Base-by-base conservation (phyloP, 441 rosid genomes). In the Pelargonium citronellum region DNA sequence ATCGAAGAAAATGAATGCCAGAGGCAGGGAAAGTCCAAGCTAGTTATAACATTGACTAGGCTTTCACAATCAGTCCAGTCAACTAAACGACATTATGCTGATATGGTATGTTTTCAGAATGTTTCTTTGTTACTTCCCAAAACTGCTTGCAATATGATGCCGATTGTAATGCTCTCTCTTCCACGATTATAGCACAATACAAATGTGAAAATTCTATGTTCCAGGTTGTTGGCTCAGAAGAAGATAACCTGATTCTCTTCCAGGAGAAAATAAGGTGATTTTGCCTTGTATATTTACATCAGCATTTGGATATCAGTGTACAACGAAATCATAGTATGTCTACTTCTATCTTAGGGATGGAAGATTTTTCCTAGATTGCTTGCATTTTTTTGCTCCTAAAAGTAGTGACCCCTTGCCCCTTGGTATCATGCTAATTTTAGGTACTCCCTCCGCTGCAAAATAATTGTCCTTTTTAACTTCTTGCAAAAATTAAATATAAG, bases 241-340 rank as follows among this genome's bases (percentile, higher is more conserved):
- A 95, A 82, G 95, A 95, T 73, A 90, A 90, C 70, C 71, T 75
- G 70, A 89, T 95, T 70, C 90, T 86, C 75, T 90, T 87, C 76
- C 97, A 90, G 74, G 96, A 92, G 85, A 95, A 87, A 79, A 92
- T 95, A 84, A 92, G 99, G 99, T 95, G 74, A 77, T 67, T 66
- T 44, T 64, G 53, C 22, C 71, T 51, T 63, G 9, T 77, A 73
- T 62, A 13, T 60, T 76, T 66, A 47, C 27, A 34, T 72, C 71
- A 11, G 13, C 47, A 20, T 44, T 27, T 64, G 20, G 44, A 67
- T 66, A 58, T 58, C 10, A 22, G 37, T 61, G 64, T 61, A 12
- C 64, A 61, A 61, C 24, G 64, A 61, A 43, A 53, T 27, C 53
- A 44, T 51, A n/a, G 15, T 49, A 34, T 16, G 77, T 70, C 67